Evolutionary conservation across 176 grass and related monocot species (phyloP), one percentile per base, ranked within the genome.

Genomic region (Ensete glaucum): DNA sequence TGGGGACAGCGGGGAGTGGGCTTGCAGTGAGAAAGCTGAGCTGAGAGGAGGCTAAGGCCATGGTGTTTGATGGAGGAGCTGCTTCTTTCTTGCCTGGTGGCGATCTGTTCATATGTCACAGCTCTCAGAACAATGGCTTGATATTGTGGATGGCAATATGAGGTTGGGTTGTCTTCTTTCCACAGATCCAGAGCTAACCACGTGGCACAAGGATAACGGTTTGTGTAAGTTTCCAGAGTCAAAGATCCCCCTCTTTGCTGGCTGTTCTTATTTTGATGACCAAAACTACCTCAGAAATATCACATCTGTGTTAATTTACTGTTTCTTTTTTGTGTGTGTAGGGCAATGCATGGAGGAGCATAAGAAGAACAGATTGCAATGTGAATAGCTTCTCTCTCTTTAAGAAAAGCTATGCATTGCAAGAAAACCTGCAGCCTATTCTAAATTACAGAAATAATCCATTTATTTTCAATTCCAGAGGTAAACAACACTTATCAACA

Each of bases 141-240:
- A 72, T 54, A 43, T 58, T 79, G 75, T n/a, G 12, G 25, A 56
- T 9, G 29, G 17, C 53, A 2, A 11, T 17, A 11, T 24, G 24
- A 51, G 67, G 22, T 34, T 26, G 71, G 80, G 54, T 51, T 49
- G 88, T 88, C 73, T 88, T 85, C 85, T 80, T 71, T 60, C 5
- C 17, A 82, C 67, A 82, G 88, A 89, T 84, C 64, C 65, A 57
- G 21, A 79, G 72, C 52, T 14, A 53, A 76, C 87, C 90, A 98
- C 85, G 72, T 93, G 88, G 75, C 81, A 54, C n/a, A 81, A 79
- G 50, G 53, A 15, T 56, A 85, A 63, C 86, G 90, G 87, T 52
- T 51, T 48, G 54, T 72, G 78, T 86, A 90, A 88, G 71, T 78
- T 83, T 84, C 81, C 52, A 72, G 85, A 83, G 78, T 0, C 0